Evolutionary conservation across 257 asterid species (phyloP), one percentile per base, ranked within the genome.

Genomic region (Penstemon eatonii): DNA sequence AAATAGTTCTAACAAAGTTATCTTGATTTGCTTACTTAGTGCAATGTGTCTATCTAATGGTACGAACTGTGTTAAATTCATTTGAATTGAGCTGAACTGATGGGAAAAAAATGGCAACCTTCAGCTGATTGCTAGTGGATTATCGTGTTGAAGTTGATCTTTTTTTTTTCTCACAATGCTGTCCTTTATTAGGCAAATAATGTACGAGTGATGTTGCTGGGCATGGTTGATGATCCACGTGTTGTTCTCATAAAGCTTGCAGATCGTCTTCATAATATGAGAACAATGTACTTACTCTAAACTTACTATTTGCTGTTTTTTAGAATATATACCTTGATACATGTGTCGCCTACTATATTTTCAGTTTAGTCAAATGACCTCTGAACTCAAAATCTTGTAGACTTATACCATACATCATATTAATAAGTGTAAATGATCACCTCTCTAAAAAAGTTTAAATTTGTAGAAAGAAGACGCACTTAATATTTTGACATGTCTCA

Each of bases 211-310:
- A 93, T 93, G 98, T 80, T 93, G 75, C 82, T 93, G 81, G 97
- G 98, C 78, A 93, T 93, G 98, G 90, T 93, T 57, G 90, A 93
- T 73, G 98, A 93, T 87, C 98, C 98, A 65, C 95, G 98, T 53
- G 97, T 88, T 49, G 96, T 93, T 82, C 98, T 93, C 80, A 84
- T 90, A 81, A 93, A 93, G 91, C 98, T 93, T 76, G 97, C 97
- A 42, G 98, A 93, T 68, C 94, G 98, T 70, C 98, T 93, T 81
- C 98, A 93, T 75, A 93, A 93, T 77, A 86, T 93, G 98, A 86
- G 98, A 90, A 93, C 98, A 77, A 87, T 90, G 98, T 90, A 85
- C 66, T 13, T 36, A 38, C 75, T 71, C 62, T 13, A 15, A 33
- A 50, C 68, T 66, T 69, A 39, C 13, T n/a, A 37, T 36, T 42